Base-by-base conservation (phyloP, 352 stramenopile species). In the Thalassiosira hispida region DNA sequence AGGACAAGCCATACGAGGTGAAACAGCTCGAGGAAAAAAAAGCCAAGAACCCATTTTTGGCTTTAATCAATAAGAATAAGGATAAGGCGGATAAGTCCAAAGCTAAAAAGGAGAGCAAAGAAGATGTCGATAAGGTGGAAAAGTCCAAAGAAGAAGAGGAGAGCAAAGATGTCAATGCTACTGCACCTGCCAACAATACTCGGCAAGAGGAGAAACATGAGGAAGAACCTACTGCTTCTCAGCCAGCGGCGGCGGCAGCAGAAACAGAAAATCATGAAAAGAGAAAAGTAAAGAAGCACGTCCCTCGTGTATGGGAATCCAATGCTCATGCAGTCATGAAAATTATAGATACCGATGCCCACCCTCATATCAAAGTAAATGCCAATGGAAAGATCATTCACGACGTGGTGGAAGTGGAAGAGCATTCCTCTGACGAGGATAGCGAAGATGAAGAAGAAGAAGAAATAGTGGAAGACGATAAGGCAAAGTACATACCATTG, bases 301-400 rank as follows among this genome's bases (percentile, higher is more conserved):
- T 56, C 1, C 71, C 71, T 0, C 42, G 71, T 29, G 69, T 72
- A 18, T 78, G 69, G 69, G 69, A 78, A 72, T 71, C 69, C 33
- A 78, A 78, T 44, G 59, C 59, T 38, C 23, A 46, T 11, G 69
- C 69, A 2, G 51, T 71, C 3, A 78, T 78, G 69, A 71, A 78
- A 73, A 62, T 79, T 16, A 68, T 79, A 6, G 61, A 79, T 31
- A 33, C 20, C 11, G 20, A 79, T 62, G 61, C 40, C 22, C 33
- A 60, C 46, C 55, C 56, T 18, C 22, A 76, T 23, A 33, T 76
- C 2, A 16, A 66, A 33, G 18, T 75, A 1, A 25, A 57, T 40
- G 22, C 51, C 9, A 7, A 75, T 18, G 53, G 55, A 14, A 47
- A 62, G 29, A 76, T 59, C 9, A 51, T 47, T 9, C 29, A 61